Conservation (phyloP, 768 basidiomycete genomes). For the Gelatoporia subvermispora region DNA sequence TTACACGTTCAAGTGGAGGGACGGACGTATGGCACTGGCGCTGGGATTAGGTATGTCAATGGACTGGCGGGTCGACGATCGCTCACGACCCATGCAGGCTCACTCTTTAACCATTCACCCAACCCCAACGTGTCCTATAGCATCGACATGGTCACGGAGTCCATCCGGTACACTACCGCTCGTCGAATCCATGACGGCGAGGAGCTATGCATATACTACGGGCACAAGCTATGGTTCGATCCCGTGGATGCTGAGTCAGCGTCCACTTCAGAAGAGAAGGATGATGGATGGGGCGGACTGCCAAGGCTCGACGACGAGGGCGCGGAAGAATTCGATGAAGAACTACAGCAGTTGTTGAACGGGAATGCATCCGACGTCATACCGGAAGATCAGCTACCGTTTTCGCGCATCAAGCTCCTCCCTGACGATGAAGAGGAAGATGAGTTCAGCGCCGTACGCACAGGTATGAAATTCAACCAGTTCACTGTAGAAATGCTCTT, state of each 20-base stretch:
- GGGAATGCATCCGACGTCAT: slow-evolving; percentile 45
- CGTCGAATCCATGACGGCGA: slow-evolving; percentile 53
- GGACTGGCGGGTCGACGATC: background rate
- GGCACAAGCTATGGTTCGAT: slow-evolving; percentile 62
- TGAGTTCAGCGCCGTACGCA: slow-evolving; percentile 49
- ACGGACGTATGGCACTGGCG: slow-evolving; percentile 72
- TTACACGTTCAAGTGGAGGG: slow-evolving; percentile 74
- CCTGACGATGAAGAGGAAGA: slow-evolving; percentile 61
- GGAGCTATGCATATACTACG: slow-evolving; percentile 79
- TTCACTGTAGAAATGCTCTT: background rate
- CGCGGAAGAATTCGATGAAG: slow-evolving; percentile 12
- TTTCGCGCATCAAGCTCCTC: slow-evolving; percentile 52
- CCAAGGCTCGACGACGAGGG: slow-evolving; percentile 20
- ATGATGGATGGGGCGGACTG: slow-evolving; percentile 47
- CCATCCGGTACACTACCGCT: slow-evolving; percentile 58
- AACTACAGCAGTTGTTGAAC: slow-evolving; percentile 17
- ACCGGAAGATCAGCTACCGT: slow-evolving; percentile 59
- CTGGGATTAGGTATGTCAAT: slow-evolving; percentile 61
- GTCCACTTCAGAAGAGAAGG: slow-evolving; percentile 11
- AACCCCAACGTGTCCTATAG: slow-evolving; percentile 66
- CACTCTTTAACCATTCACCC: slow-evolving; percentile 75
- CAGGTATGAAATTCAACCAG: slow-evolving; percentile 32
- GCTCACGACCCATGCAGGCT: slow-evolving; percentile 62
- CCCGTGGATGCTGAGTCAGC: slow-evolving; percentile 14
- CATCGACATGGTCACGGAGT: slow-evolving; percentile 46